phyloP scores from a whole-genome alignment of 345 rosid genomes.

The Eucalyptus leucophloia region DNA sequence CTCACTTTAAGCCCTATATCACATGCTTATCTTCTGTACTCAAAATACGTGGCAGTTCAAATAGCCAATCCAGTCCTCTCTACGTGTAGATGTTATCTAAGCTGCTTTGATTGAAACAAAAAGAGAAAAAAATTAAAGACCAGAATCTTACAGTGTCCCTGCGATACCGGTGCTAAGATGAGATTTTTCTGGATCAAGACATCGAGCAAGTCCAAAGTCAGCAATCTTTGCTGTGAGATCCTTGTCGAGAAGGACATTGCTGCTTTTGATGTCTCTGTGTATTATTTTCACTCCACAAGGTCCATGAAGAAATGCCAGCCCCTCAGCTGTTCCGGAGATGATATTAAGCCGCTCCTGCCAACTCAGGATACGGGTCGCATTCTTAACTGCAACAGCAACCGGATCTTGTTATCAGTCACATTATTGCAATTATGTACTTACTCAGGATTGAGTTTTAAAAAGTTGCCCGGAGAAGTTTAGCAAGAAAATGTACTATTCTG shows the following conservation, averaged over 20 bases:
- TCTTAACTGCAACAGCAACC: background rate
- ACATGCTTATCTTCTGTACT: background rate
- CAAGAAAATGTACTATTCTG: too few species aligned
- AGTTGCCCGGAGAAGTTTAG: too few species aligned
- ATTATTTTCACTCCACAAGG: background rate
- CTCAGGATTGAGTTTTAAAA: too few species aligned
- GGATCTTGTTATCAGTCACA: background rate
- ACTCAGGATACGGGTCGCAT: background rate
- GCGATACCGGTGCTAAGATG: slow-evolving; percentile 8
- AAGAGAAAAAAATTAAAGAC: background rate
- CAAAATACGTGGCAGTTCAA: background rate
- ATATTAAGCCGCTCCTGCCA: background rate
- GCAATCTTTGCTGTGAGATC: slow-evolving; percentile 5
- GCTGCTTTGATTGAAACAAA: background rate
- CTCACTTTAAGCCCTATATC: background rate
- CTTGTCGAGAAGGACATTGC: slow-evolving; percentile 3
- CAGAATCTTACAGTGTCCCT: slow-evolving; percentile 4
- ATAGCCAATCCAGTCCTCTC: background rate
- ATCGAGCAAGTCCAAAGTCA: slow-evolving; percentile 7
- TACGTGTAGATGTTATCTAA: background rate
- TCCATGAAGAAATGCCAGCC: slow-evolving; percentile 3
- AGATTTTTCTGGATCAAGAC: background rate
- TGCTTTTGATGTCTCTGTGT: slow-evolving; percentile 6
- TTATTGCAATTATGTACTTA: too few species aligned
- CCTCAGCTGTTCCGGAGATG: slow-evolving; percentile 4